Evolutionary conservation across 192 early-diverging fungal genomes (phyloP), one percentile per base, ranked within the genome.

Genomic region (Diversispora epigaea): DNA sequence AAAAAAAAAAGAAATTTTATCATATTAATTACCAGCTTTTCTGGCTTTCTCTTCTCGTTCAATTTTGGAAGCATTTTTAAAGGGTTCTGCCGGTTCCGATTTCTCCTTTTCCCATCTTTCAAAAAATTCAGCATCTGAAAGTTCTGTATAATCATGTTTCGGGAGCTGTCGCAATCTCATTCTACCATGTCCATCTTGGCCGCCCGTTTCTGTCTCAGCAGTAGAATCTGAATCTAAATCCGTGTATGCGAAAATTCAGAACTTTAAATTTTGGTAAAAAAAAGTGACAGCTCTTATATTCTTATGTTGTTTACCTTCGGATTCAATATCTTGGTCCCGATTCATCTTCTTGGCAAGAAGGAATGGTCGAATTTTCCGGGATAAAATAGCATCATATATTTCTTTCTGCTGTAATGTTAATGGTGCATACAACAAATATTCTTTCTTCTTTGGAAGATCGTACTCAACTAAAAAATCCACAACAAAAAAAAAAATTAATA

Each of bases 371-470:
- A 94, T 77, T 58, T 91, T 80, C 43, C 84, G 77, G 11, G 83
- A 81, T 6, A 91, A 76, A 15, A 90, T 84, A 4, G 90, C 91
- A 78, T 91, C 86, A 62, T 93, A 92, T 75, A 88, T 85, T 71
- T 89, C 86, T 71, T 87, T 90, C 81, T 94, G 93, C 56, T 85
- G 62, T 5, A 84, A 83, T 0, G 91, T 89, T 70, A 93, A 80
- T 0, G 93, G 93, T 17, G 88, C 89, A 61, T 93, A 90, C 5
- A 98, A 76, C 8, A 97, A 75, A 67, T 94, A 92, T 82, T 97
- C 96, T 55, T 91, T 90, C 82, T 98, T 98, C 76, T 90, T 92
- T 17, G 97, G 97, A 74, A 99, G 75, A 19, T 86, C 82, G 57
- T 92, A 86, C 68, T 96, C 96, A 3, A 98, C 96, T 90, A 73